Evolutionary conservation across 176 grass and related monocot species (phyloP).

Genomic region (Hyparrhenia diplandra): DNA sequence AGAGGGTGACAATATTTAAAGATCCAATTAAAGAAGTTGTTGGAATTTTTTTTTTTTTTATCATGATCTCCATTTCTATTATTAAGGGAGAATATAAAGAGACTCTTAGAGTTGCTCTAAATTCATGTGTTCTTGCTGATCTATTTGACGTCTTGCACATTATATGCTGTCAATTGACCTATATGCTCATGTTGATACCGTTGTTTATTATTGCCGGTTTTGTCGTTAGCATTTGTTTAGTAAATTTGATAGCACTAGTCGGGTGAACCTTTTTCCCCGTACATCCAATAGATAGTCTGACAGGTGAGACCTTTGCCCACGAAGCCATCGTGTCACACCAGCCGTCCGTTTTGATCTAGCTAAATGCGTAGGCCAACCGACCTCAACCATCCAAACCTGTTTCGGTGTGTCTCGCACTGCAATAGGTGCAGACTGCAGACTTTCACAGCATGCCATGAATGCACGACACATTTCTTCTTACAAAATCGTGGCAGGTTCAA

Average conservation of each 20-base stretch:
- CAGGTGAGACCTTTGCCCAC: not conserved
- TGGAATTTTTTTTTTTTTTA: no score
- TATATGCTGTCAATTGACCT: no score
- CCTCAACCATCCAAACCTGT: constrained; percentile 1
- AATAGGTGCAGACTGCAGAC: no score
- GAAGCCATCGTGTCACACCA: not conserved
- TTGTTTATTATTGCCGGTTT: not conserved
- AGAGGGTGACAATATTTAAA: no score
- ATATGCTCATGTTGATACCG: no score
- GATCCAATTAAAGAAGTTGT: no score
- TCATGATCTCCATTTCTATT: no score
- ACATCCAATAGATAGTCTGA: not conserved
- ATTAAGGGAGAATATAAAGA: no score
- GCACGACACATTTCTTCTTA: not conserved
- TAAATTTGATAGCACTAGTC: not conserved
- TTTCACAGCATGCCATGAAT: not conserved
- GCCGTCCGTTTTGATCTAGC: not conserved
- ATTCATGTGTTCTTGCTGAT: no score
- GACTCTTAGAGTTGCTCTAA: no score
- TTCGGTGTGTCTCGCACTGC: not conserved
- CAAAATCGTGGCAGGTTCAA: not conserved
- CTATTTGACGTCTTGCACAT: no score
- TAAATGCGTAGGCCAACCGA: constrained; percentile 17
- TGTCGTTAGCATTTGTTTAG: not conserved
- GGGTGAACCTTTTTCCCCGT: not conserved